These are phyloP conservation scores for Aspergillus fischeri DNA, from an alignment of 2,329 filamentous ascomycete species.

Conservation along the genomic window DNA sequence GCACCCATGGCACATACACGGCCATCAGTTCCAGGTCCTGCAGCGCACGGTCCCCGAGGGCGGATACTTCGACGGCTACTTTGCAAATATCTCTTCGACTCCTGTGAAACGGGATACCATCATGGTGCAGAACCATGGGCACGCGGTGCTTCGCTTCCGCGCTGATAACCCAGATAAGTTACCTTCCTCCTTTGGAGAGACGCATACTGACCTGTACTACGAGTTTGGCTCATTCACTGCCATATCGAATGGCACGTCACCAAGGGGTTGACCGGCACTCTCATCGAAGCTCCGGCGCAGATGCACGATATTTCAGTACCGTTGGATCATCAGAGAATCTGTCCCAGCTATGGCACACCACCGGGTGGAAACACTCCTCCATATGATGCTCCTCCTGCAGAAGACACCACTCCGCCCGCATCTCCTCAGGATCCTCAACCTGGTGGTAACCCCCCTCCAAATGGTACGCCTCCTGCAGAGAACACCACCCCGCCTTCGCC, in stretches of 20 bases:
- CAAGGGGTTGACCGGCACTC: slow-evolving; percentile 27
- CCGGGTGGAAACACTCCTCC: background rate
- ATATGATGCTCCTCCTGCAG: background rate
- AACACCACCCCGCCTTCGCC: background rate
- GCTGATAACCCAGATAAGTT: slow-evolving; percentile 32
- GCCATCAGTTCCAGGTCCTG: slow-evolving; percentile 49
- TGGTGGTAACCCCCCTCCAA: background rate
- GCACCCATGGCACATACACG: slow-evolving; percentile 51
- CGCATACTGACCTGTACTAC: slow-evolving; percentile 1
- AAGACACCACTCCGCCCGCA: background rate
- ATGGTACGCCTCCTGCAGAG: background rate
- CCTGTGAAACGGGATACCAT: slow-evolving; percentile 32
- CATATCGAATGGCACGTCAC: slow-evolving; percentile 36
- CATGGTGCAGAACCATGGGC: slow-evolving; percentile 30
- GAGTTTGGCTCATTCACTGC: slow-evolving; percentile 35
- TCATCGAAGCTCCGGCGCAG: slow-evolving; percentile 29
- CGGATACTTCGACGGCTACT: slow-evolving; percentile 24
- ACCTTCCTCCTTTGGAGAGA: background rate
- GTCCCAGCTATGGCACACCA: background rate
- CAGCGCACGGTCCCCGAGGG: slow-evolving; percentile 23
- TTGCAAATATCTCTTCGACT: slow-evolving; percentile 20
- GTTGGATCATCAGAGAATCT: background rate
- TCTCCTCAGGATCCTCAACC: too few relatives aligned
- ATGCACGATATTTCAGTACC: slow-evolving; percentile 4
- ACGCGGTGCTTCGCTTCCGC: slow-evolving; percentile 31